Evolutionary conservation across 306 rosid species (phyloP).

Genomic region (Corylus americana): DNA sequence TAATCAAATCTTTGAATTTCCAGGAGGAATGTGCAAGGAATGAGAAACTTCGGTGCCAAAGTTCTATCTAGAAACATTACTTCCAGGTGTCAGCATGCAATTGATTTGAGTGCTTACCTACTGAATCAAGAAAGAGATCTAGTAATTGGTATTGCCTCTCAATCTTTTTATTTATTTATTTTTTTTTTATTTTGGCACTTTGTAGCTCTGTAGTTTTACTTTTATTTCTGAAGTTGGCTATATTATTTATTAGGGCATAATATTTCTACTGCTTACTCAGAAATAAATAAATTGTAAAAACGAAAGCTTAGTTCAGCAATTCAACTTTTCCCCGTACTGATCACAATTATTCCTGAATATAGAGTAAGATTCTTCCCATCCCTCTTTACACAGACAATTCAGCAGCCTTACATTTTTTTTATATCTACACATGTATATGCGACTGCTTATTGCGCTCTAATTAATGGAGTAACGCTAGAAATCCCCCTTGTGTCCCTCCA

Average conservation of each 20-base stretch:
- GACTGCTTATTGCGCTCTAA: background rate
- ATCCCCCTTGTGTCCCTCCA: too few relatives aligned
- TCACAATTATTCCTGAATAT: constrained; percentile 13
- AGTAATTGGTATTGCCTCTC: background rate
- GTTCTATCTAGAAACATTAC: constrained; percentile 33
- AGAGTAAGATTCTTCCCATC: constrained; percentile 8
- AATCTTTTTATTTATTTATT: background rate
- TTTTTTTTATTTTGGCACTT: background rate
- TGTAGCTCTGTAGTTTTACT: background rate
- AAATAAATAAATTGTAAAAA: background rate
- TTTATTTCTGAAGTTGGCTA: constrained; percentile 4
- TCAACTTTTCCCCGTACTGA: background rate
- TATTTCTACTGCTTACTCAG: background rate
- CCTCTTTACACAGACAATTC: background rate
- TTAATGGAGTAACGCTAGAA: background rate
- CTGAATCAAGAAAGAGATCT: background rate
- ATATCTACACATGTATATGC: background rate
- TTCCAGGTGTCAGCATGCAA: constrained; percentile 18
- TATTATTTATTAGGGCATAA: background rate
- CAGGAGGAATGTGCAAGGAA: constrained; percentile 74
- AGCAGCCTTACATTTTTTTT: constrained; percentile 20
- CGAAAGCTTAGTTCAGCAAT: background rate
- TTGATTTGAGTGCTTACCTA: background rate
- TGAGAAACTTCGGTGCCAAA: constrained; percentile 40
- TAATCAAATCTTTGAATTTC: constrained; percentile 25